Conservation (phyloP, 371 early-diverging fungal genomes). For the Furculomyces boomerangus region DNA sequence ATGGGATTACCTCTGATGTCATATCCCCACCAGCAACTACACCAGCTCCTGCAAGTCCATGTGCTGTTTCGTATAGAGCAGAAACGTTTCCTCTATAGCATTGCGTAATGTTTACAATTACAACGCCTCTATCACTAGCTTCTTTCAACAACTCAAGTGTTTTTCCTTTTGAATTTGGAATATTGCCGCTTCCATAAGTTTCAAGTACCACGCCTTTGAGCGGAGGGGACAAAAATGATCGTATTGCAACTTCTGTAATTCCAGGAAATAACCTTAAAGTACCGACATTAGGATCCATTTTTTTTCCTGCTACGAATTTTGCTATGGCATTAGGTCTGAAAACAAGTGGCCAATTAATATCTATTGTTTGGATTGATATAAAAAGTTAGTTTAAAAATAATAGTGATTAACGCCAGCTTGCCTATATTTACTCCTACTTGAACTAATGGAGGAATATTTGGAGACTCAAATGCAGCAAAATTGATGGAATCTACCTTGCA, state of each 20-base stretch:
- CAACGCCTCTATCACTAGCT: conserved; percentile 80
- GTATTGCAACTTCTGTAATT: conserved; percentile 69
- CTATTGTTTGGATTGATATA: conserved; percentile 11
- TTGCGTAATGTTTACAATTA: conserved; percentile 91
- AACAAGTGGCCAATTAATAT: conserved; percentile 81
- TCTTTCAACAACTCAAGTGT: conserved; percentile 63
- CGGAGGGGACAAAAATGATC: conserved; percentile 69
- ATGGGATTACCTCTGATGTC: conserved; percentile 62
- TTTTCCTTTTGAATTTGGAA: conserved; percentile 70
- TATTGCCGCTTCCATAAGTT: conserved; percentile 93
- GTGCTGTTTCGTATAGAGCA: conserved; percentile 80
- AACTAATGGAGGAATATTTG: conserved; percentile 77
- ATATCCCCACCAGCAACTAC: conserved; percentile 94
- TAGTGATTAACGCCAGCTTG: not conserved
- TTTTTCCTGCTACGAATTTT: conserved; percentile 63
- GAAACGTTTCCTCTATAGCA: conserved; percentile 73
- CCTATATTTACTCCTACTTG: conserved; percentile 80
- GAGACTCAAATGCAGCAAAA: conserved; percentile 92
- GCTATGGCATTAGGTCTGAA: conserved; percentile 70
- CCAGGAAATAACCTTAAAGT: conserved; percentile 87
- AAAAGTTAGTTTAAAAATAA: not conserved
- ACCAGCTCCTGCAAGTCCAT: conserved; percentile 57
- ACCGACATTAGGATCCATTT: conserved; percentile 72
- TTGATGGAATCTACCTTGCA: conserved; percentile 86
- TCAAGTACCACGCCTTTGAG: conserved; percentile 87